A percentile compares a stretch with the other conserved stretches of the same genome.
These are phyloP conservation scores for Cercospora berteroae DNA, from an alignment of 2,329 filamentous ascomycete species.

Conservation along the genomic window DNA sequence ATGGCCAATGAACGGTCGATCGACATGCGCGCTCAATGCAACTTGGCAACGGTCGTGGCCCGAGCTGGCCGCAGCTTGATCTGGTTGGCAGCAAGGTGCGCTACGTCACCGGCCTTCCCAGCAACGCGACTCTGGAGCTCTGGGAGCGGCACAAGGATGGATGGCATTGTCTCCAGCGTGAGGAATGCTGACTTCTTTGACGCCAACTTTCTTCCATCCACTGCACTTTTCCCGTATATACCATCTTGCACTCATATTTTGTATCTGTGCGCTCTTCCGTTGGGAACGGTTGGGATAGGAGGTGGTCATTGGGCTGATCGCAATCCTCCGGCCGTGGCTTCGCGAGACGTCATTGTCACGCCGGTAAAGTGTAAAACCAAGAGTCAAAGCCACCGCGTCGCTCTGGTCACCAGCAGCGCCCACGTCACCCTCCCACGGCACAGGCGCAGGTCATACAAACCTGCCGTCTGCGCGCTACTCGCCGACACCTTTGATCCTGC, in stretches of 20 bases:
- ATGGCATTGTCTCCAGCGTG: not conserved
- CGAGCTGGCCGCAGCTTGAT: not conserved
- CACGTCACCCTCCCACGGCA: slow-evolving; percentile 6
- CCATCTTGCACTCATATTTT: not conserved
- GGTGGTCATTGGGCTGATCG: not conserved
- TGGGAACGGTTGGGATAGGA: not conserved
- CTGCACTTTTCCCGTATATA: not conserved
- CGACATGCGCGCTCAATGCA: not conserved
- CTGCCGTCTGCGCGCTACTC: not conserved
- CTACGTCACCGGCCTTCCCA: not conserved
- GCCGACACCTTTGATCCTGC: not conserved
- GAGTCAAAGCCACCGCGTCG: slow-evolving; percentile 3
- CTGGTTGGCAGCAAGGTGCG: not conserved
- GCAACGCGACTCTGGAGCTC: not conserved
- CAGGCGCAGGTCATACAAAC: not conserved
- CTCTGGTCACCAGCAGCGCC: not conserved
- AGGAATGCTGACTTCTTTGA: not conserved
- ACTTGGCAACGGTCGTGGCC: not conserved
- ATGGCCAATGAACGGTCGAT: not conserved
- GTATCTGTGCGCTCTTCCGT: not conserved
- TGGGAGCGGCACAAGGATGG: not conserved
- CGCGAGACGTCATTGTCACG: slow-evolving; percentile 1
- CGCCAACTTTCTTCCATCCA: not conserved
- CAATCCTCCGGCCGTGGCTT: slow-evolving; percentile 5
- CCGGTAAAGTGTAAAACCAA: slow-evolving; percentile 9